Base-by-base conservation (phyloP, 2,329 filamentous ascomycete genomes). In the Cylindrodendrum hubeiense region DNA sequence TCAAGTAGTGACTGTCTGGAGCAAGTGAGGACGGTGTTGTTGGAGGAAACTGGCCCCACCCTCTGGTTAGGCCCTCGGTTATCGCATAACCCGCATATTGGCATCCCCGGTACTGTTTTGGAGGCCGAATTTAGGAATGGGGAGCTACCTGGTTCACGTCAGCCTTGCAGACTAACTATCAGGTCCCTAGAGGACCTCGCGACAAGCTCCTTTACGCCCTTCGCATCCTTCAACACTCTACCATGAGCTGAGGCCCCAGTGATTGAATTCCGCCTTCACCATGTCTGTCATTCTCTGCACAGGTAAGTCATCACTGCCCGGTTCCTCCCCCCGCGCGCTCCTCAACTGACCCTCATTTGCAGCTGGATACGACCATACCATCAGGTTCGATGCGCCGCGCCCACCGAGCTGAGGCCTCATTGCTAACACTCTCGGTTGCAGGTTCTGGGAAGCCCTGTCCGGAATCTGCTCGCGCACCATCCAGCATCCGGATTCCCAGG, bases 391-490 rank as follows among this genome's bases (percentile, higher is more conserved):
- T 65, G 46, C 60, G 61, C 67, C 43, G 51, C 65, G 62, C 67
- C 50, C 60, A 26, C 34, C 19, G 26, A 24, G 24, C n/a, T 41
- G 46, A 57, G 22, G 28, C 56, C 24, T 43, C 21, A 43, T 33
- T 56, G 59, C 69, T 75, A 62, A 73, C 63, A 24, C 34, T 51
- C 43, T 39, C 57, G 30, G 21, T 37, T 24, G 22, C 77, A 97
- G 94, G 70, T 99, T 99, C 84, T 99, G 96, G 96, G 96, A 99
- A 82, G 96, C 96, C 1, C 88, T 99, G 60, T 98, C 95, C 12
- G 96, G 96, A 58, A 98, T 99, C 75, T 99, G 96, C 83, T 98
- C 94, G 44, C 93, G 96, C 70, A 99, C 96, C 22, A 98, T 99
- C 73, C 96, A 98, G 74, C 95, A 99, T 77, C 94, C 96, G 3